Evolutionary conservation across 306 rosid species (phyloP), one percentile per base, ranked within the genome.

Genomic region (Comarum palustre): DNA sequence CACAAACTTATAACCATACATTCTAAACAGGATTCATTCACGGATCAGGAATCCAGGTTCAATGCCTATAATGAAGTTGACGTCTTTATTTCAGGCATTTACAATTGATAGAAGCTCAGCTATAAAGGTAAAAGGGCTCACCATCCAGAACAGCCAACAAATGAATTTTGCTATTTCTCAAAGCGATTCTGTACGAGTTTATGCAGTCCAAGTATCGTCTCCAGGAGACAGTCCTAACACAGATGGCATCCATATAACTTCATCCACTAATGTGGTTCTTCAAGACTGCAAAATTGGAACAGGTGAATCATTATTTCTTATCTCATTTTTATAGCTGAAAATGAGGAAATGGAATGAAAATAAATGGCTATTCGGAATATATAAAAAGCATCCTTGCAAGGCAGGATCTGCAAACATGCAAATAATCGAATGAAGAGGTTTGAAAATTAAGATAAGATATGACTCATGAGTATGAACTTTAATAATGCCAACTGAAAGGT

Each of bases 171-270:
- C 76, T 4, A 90, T 95, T 72, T 82, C 96, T 17, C 74, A 74
- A 70, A 91, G 80, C 6, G 84, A 95, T 39, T 81, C 89, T 2
- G 99, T 95, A 73, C 79, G 88, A 62, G 73, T 95, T 62, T 36
- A 24, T 47, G 93, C 81, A 46, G 92, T 95, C 24, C 77, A 82
- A 84, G 90, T 95, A 46, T 81, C 96, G 4, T 47, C 96, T 73
- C 99, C 96, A 9, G 91, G 81, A 76, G 99, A 95, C 54, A 95
- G 97, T 82, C 98, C 96, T 52, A 90, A 90, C 83, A 92, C 98
- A 1, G 99, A 95, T 13, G 99, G 99, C 78, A 95, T 95, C 78
- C 99, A 95, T 74, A 87, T 95, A 42, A 91, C 86, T 51, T 85
- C 87, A 86, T 95, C 99, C 62, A 91, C 96, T 42, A 87, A 95